Percentiles rank a stretch among this genome's conserved stretches.
These are phyloP conservation scores for Buddleja alternifolia DNA, from an alignment of 257 asterid genomes.

Conservation along the genomic window DNA sequence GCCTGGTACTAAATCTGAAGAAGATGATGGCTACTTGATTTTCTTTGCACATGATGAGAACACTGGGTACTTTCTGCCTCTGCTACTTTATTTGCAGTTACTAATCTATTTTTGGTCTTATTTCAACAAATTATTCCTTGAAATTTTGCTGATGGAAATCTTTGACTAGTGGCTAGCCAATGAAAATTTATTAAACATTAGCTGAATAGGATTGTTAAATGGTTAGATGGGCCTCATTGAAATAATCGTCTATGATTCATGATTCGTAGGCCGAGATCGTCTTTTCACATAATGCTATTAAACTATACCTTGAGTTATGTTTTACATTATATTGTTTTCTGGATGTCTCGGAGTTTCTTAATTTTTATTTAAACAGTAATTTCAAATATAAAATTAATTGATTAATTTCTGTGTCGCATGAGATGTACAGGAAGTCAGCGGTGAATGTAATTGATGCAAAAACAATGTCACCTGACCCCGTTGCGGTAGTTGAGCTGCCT, in stretches of 20 bases:
- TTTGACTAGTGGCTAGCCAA: neutral
- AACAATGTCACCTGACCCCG: constrained; percentile 89
- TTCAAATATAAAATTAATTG: neutral
- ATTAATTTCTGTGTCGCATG: neutral
- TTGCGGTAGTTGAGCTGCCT: constrained; percentile 81
- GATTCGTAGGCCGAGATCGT: no score
- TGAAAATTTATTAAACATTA: neutral
- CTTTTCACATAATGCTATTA: neutral
- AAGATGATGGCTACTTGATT: constrained; percentile 97
- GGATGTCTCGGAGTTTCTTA: constrained; percentile 1
- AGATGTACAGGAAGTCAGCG: constrained; percentile 67
- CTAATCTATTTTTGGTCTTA: neutral
- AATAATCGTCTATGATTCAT: neutral
- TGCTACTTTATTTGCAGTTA: neutral
- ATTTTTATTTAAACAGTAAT: neutral
- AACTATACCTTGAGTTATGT: neutral
- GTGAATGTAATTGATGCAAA: constrained; percentile 91
- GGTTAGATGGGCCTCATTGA: neutral
- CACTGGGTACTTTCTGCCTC: constrained; percentile 65
- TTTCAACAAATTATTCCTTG: neutral
- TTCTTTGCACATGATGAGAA: constrained; percentile 85
- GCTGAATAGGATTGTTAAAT: neutral
- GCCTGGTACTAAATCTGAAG: constrained; percentile 75
- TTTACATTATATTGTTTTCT: neutral
- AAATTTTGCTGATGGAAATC: neutral